Evolutionary conservation across 2,329 filamentous ascomycete species (phyloP), one percentile per base, ranked within the genome.

Genomic region (Microsporum canis): DNA sequence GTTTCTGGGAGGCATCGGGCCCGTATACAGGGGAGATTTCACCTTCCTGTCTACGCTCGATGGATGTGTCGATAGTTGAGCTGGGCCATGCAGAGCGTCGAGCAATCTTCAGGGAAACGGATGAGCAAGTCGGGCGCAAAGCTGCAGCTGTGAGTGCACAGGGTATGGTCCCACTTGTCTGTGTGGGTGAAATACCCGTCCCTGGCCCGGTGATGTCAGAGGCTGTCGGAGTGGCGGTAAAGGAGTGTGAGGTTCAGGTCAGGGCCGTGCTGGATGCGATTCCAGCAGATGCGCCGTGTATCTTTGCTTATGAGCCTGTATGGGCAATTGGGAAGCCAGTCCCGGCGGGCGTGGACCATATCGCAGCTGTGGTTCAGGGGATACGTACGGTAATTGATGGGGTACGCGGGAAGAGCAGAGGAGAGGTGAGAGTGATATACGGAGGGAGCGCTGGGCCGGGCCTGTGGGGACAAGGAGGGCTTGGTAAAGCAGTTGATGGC

Each of bases 261-360:
- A 78, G 79, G 43, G 77, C 83, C 0, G 84, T 89, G 1, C 71
- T 94, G 58, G 75, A 76, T 0, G 81, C 78, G 0, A 76, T 92
- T 5, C 80, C 84, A 0, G 77, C 77, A 8, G 78, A 83, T 14
- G 82, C 84, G 0, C 86, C 90, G 56, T 80, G 94, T 3, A 82
- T 92, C 5, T 80, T 95, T 61, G 89, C 89, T 0, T 95, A 95
- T 70, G 89, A 95, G 76, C 89, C 89, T 5, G 88, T 94, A 1
- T 95, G 89, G 89, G 89, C 89, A 0, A 95, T 94, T 72, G 89
- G 89, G 0, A 85, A 88, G 7, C 77, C 81, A 1, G 78, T 86
- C 68, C 89, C 89, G 1, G 89, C 89, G 0, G 80, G 80, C 5
- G 82, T 85, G 17, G 84, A 86, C 63, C 86, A 95, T 70, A 87